Base-by-base conservation (phyloP, 2,329 filamentous ascomycete genomes). In the Lomentospora prolificans region DNA sequence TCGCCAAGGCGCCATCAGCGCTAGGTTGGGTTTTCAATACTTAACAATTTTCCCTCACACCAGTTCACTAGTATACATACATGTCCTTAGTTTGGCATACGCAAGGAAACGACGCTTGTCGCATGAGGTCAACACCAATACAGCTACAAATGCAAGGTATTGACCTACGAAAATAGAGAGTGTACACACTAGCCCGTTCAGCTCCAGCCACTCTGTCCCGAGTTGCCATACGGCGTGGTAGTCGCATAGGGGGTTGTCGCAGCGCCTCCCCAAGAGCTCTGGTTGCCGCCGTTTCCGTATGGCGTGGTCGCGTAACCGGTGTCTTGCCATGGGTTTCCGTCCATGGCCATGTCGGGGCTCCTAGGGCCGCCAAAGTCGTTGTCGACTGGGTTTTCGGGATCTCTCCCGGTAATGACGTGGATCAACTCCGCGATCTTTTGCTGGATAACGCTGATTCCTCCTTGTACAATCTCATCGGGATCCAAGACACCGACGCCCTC, bases 401-500 rank as follows among this genome's bases (percentile, higher is more conserved):
- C 70, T 64, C 77, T 77, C 57, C 71, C 67, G 55, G 79, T 77
- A 61, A 86, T 70, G 30, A 82, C 80, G 58, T 81, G 76, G 58
- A 96, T 86, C 39, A 96, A 81, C 3, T 78, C 79, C 2, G 91
- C 94, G 33, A 99, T 81, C 73, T 99, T 99, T 62, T 87, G 82
- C 69, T 97, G 94, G 56, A 99, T 75, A 27, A 90, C 86, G 60
- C 87, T 84, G 69, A 99, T 95, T 31, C 90, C 91, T 64, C 90
- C 84, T 64, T 91, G 85, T 53, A 99, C 84, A 63, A 97, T 94
- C 59, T 84, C 80, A 65, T 99, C 92, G 0, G 94, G 92, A 28
- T 94, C 89, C 58, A 97, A 82, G 63, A 85, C 89, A 33, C 94
- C 94, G 36, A 88, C 85, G 50, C 87, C 86, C 70, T 99, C 94